phyloP scores from a whole-genome alignment of 805 yeast species.

The Yarrowia alimentaria region DNA sequence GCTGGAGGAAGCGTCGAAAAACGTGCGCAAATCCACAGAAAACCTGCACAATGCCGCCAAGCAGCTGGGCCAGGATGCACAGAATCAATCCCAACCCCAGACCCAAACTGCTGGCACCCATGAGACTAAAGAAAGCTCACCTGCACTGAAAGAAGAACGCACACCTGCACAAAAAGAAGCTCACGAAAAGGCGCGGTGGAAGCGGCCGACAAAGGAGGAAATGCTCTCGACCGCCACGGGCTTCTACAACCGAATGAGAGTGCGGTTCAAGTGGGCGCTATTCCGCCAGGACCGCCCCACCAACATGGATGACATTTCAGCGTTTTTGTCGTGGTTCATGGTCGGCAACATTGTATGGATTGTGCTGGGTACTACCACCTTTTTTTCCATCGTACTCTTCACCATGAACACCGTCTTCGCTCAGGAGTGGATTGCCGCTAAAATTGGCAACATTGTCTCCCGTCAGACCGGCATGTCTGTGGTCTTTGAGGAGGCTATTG shows the following conservation, averaged over 20 bases:
- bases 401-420: constrained; percentile 82
- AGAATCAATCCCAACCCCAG: no score
- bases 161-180: neutral
- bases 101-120: no score
- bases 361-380: constrained; percentile 87
- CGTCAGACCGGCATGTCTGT: constrained; percentile 78
- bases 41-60: constrained; percentile 1
- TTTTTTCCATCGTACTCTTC: constrained; percentile 73
- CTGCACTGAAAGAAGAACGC: neutral
- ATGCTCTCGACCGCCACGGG: constrained; percentile 48
- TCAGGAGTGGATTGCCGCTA: constrained; percentile 79
- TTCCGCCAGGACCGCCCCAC: constrained; percentile 77
- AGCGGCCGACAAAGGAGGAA: constrained; percentile 42
- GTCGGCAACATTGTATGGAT: constrained; percentile 82
- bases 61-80: no score
- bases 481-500: constrained; percentile 88
- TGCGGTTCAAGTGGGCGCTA: constrained; percentile 68
- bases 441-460: constrained; percentile 79
- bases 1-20: constrained; percentile 2
- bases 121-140: no score
- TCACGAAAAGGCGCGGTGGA: constrained; percentile 22
- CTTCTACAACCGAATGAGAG: constrained; percentile 44
- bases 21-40: constrained; percentile 8
- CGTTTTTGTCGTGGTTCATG: constrained; percentile 86
- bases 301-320: constrained; percentile 88